These are phyloP conservation scores for Kluyveromyces aestuarii DNA, from an alignment of 805 yeast genomes.

Conservation along the genomic window DNA sequence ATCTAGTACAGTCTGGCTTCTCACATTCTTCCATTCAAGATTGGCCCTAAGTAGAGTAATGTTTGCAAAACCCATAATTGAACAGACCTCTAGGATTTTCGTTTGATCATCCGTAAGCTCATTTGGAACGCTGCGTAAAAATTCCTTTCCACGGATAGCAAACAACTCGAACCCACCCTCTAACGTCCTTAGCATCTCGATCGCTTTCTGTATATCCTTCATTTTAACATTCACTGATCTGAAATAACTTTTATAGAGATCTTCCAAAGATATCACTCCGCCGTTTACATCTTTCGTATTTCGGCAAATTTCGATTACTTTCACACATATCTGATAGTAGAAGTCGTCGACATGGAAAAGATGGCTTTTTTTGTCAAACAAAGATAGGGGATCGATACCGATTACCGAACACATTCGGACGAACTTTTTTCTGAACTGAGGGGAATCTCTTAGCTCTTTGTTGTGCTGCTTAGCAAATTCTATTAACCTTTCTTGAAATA, in stretches of 20 bases:
- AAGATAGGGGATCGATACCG: slow-evolving; percentile 70
- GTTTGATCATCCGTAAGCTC: slow-evolving; percentile 63
- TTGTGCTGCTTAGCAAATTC: slow-evolving; percentile 68
- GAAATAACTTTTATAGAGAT: slow-evolving; percentile 31
- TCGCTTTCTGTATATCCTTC: slow-evolving; percentile 48
- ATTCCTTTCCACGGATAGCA: slow-evolving; percentile 40
- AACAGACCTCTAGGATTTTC: slow-evolving; percentile 64
- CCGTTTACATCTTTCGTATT: slow-evolving; percentile 68
- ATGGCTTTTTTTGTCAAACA: slow-evolving; percentile 28
- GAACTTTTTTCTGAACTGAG: slow-evolving; percentile 61
- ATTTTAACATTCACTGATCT: slow-evolving; percentile 28
- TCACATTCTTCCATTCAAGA: slow-evolving; percentile 57
- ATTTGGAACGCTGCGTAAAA: slow-evolving; percentile 54
- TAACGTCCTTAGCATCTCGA: slow-evolving; percentile 42
- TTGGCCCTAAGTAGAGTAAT: slow-evolving; percentile 59
- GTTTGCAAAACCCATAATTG: slow-evolving; percentile 67
- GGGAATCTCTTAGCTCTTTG: slow-evolving; percentile 52
- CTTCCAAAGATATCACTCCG: slow-evolving; percentile 62
- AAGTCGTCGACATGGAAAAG: slow-evolving; percentile 37
- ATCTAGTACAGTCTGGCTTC: slow-evolving; percentile 56
- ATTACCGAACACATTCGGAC: slow-evolving; percentile 67
- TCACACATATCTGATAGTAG: slow-evolving; percentile 58
- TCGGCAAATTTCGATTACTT: slow-evolving; percentile 68
- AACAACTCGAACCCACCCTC: slow-evolving; percentile 69
- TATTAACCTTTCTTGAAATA: slow-evolving; percentile 70